phyloP scores from a whole-genome alignment of 768 basidiomycete genomes.

The Rhizopogon sp. region DNA sequence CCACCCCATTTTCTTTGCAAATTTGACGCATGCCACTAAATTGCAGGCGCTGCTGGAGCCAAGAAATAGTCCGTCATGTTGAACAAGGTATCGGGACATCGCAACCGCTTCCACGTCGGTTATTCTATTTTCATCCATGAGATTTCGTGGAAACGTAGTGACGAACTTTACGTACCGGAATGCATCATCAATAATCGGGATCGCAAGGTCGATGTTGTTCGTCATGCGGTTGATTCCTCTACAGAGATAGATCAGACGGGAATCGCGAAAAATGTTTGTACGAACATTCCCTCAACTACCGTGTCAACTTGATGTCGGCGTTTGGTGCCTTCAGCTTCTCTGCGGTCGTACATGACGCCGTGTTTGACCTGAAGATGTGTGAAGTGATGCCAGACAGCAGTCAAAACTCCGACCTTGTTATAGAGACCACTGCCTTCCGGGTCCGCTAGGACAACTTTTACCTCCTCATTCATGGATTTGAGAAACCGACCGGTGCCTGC shows the following conservation, averaged over 20 bases:
- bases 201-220: conserved; percentile 80
- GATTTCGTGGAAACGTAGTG: not conserved
- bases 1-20: conserved; percentile 69
- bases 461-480: conserved; percentile 63
- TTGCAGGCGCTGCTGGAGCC: conserved; percentile 98
- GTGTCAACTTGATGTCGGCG: conserved; percentile 94
- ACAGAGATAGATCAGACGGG: not conserved
- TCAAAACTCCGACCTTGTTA: conserved; percentile 62
- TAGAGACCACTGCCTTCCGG: conserved; percentile 93
- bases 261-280: conserved; percentile 10
- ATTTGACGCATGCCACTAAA: conserved; percentile 83
- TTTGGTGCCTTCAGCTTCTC: conserved; percentile 90
- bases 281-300: conserved; percentile 87
- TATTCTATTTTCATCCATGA: conserved; percentile 44
- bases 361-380: conserved; percentile 59
- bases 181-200: conserved; percentile 85
- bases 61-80: conserved; percentile 88
- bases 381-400: not conserved
- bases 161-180: conserved; percentile 52
- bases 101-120: conserved; percentile 91
- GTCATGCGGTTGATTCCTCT: conserved; percentile 95
- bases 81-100: conserved; percentile 92
- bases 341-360: conserved; percentile 93
- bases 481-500: conserved; percentile 79
- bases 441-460: conserved; percentile 78